phyloP scores from a whole-genome alignment of 2,329 filamentous ascomycete species.

The Fusarium pseudonygamai region DNA sequence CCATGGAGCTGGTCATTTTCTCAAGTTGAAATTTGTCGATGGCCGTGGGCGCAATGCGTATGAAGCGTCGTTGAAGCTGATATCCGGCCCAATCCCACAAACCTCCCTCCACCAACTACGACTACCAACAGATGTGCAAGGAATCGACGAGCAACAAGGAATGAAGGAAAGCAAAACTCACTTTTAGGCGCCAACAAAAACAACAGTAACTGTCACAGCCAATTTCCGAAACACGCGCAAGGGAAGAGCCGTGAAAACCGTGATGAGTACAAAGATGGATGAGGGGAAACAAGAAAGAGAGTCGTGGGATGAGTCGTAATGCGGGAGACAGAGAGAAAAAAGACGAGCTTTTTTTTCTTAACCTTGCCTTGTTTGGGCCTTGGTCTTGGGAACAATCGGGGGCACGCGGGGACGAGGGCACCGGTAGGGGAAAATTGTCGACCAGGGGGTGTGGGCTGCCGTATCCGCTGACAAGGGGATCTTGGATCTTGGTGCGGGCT shows the following conservation, averaged over 20 bases:
- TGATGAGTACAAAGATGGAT: slow-evolving; percentile 48
- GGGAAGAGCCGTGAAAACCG: slow-evolving; percentile 57
- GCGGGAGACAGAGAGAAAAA: slow-evolving; percentile 44
- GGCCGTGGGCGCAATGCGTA: slow-evolving; percentile 14
- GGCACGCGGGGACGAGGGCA: slow-evolving; percentile 46
- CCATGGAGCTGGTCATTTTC: background rate
- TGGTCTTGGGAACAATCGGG: slow-evolving; percentile 46
- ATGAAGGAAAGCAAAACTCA: slow-evolving; percentile 53
- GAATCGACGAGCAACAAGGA: slow-evolving; percentile 28
- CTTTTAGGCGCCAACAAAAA: slow-evolving; percentile 65
- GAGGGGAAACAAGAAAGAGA: slow-evolving; percentile 48
- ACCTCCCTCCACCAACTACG: slow-evolving; percentile 28
- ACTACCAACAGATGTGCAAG: slow-evolving; percentile 34
- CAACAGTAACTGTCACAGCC: slow-evolving; percentile 55
- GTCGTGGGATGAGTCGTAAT: slow-evolving; percentile 48
- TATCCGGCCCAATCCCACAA: slow-evolving; percentile 25
- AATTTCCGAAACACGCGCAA: slow-evolving; percentile 58
- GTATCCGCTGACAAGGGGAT: slow-evolving; percentile 46
- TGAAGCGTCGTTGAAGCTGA: slow-evolving; percentile 16
- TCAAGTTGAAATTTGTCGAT: slow-evolving; percentile 2
- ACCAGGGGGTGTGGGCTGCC: slow-evolving; percentile 44
- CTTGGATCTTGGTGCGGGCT: slow-evolving; percentile 44
- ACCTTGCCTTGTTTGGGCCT: slow-evolving; percentile 47
- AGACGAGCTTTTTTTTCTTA: slow-evolving; percentile 50
- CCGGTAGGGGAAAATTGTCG: slow-evolving; percentile 47